These are phyloP conservation scores for Phylloboletellus chloephorus DNA, from an alignment of 1,284 basidiomycete genomes.

Conservation along the genomic window DNA sequence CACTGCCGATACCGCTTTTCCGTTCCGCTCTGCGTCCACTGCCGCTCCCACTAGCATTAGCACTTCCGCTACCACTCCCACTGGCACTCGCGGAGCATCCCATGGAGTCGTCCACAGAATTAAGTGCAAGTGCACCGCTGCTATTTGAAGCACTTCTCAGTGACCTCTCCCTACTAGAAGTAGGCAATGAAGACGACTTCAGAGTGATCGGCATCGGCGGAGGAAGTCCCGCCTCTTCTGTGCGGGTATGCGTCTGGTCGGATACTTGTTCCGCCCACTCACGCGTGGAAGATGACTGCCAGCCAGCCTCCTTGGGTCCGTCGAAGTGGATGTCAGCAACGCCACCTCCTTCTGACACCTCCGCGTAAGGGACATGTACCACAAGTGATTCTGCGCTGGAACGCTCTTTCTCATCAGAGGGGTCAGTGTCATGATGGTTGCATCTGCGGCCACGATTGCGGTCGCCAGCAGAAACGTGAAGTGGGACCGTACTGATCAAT, in stretches of 20 bases:
- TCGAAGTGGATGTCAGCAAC: constrained; percentile 30
- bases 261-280: constrained; percentile 30
- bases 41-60: constrained; percentile 8
- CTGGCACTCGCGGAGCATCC: constrained; percentile 11
- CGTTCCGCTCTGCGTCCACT: constrained; percentile 4
- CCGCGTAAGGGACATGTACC: constrained; percentile 31
- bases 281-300: constrained; percentile 30
- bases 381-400: constrained; percentile 24
- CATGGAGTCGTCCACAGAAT: constrained; percentile 26
- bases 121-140: constrained; percentile 21
- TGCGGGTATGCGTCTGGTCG: constrained; percentile 19
- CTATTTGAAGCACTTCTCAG: constrained; percentile 24
- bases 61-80: constrained; percentile 12
- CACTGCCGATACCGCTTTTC: constrained; percentile 14
- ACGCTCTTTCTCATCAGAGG: constrained; percentile 8
- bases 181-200: constrained; percentile 5
- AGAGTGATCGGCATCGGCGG: constrained; percentile 1
- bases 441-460: constrained; percentile 18
- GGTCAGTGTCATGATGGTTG: constrained; percentile 3
- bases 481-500: constrained; percentile 24
- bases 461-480: constrained; percentile 29
- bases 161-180: constrained; percentile 18
- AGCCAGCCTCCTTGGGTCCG: constrained; percentile 38
- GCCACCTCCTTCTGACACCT: constrained; percentile 6
- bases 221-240: constrained; percentile 5